Conservation (phyloP, 2,329 filamentous ascomycete genomes). For the Tricladium varicosporioides region DNA sequence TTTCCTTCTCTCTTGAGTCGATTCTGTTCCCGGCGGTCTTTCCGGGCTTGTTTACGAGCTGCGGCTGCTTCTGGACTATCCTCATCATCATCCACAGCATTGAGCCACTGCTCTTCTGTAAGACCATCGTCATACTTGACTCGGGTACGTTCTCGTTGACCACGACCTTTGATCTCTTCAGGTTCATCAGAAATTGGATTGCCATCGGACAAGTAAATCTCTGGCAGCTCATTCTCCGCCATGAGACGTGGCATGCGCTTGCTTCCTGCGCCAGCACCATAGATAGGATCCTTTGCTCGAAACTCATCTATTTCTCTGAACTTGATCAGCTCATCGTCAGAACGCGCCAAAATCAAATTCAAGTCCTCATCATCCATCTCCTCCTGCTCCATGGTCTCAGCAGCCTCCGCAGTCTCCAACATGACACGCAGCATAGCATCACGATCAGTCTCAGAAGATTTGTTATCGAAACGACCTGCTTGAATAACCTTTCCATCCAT, state of each 20-base stretch:
- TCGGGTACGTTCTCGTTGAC: conserved; percentile 89
- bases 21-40: conserved; percentile 76
- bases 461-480: conserved; percentile 98
- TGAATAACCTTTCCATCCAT: conserved; percentile 99
- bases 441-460: conserved; percentile 96
- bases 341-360: conserved; percentile 90
- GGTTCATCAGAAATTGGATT: conserved; percentile 77
- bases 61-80: conserved; percentile 92
- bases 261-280: conserved; percentile 64
- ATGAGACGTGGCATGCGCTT: conserved; percentile 77
- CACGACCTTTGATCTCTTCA: conserved; percentile 78
- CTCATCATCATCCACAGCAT: conserved; percentile 95
- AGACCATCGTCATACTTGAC: conserved; percentile 96
- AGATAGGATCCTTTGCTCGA: conserved; percentile 61
- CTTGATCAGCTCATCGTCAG: conserved; percentile 69
- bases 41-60: conserved; percentile 81
- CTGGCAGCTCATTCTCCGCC: conserved; percentile 82
- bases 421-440: conserved; percentile 94
- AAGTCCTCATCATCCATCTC: conserved; percentile 99
- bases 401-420: conserved; percentile 76
- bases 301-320: conserved; percentile 87
- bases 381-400: conserved; percentile 72
- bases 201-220: conserved; percentile 88
- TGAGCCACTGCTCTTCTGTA: conserved; percentile 98
- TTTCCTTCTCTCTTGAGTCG: conserved; percentile 57